Percentiles rank a stretch among this genome's conserved stretches.
These are phyloP conservation scores for Boletus eberwhitei DNA, from an alignment of 768 basidiomycete species.

Conservation along the genomic window DNA sequence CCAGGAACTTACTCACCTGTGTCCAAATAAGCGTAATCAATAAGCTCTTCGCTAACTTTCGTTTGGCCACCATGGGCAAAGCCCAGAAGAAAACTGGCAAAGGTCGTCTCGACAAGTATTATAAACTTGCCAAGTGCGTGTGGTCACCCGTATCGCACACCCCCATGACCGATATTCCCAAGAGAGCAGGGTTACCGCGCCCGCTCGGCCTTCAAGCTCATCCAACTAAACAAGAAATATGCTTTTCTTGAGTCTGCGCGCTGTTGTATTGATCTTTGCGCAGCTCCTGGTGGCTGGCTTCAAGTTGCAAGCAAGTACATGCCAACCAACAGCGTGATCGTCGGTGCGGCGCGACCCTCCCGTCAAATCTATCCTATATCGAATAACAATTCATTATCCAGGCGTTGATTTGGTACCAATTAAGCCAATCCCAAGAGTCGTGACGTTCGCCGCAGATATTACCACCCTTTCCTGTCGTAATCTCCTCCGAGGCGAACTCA, in stretches of 20 bases:
- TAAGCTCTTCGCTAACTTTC: not conserved
- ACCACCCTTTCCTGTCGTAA: conserved; percentile 89
- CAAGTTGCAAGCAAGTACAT: conserved; percentile 98
- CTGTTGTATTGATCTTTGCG: conserved; percentile 97
- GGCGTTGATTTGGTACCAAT: conserved; percentile 97
- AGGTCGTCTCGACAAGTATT: conserved; percentile 95
- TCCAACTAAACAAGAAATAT: conserved; percentile 98
- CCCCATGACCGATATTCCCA: conserved; percentile 9
- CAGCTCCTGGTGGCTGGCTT: conserved; percentile 98
- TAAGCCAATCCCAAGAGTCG: conserved; percentile 89
- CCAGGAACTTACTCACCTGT: not conserved
- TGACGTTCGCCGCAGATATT: conserved; percentile 92
- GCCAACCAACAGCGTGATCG: conserved; percentile 87
- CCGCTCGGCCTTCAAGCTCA: conserved; percentile 98
- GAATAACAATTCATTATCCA: conserved; percentile 28
- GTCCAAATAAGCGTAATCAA: conserved; percentile 19
- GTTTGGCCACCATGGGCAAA: conserved; percentile 52
- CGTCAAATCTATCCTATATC: conserved; percentile 3
- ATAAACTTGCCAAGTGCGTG: conserved; percentile 84
- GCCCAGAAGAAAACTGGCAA: conserved; percentile 96
- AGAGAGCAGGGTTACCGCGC: conserved; percentile 99
- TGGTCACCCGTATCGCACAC: conserved; percentile 2
- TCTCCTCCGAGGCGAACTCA: conserved; percentile 80
- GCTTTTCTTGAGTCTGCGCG: conserved; percentile 82
- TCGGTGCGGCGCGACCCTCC: conserved; percentile 52